Evolutionary conservation across 495 filamentous ascomycete species (phyloP), one percentile per base, ranked within the genome.

Genomic region (Lophiostoma macrostomum): DNA sequence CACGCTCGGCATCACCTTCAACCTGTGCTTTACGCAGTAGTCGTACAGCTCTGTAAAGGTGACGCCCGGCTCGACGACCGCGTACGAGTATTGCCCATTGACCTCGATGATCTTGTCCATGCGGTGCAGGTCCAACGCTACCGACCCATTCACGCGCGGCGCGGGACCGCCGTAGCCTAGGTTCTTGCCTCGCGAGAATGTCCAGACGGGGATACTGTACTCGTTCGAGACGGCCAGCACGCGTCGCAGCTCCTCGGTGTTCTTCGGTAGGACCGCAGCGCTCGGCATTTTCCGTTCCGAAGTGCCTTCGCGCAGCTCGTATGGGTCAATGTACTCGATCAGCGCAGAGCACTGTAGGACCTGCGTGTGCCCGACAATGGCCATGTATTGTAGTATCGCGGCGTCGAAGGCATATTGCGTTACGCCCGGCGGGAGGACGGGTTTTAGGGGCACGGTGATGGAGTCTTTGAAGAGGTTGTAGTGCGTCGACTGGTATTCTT

Each of bases 291-390:
- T 70, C 20, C 72, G 55, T 51, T 65, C 61, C 22, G 55, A 54
- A 67, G 67, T 44, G 56, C 55, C 55, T 60, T 65, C 42, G 37
- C 58, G 48, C 10, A 74, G 54, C 53, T 76, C 71, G 42, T 74
- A 76, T 10, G 73, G 73, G 38, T 74, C 72, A 39, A 74, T 69
- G 63, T 76, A 76, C 40, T 74, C 72, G 4, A 50, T 61, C 19
- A 76, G 56, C 1, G 62, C 65, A 24, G 66, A 58, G 39, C 61
- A 62, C 25, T 64, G 52, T 41, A 73, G 67, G 6, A 76, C 69
- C 8, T 69, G 59, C 2, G 69, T 65, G 45, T 64, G 27, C 29
- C 65, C 54, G 22, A 74, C 58, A 11, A 69, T 61, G 16, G 46
- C 40, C 25, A 59, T 61, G 36, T 69, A 70, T 41, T 63, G 60